Evolutionary conservation across 23 red algal genomes (phyloP), one percentile per base, ranked within the genome.

Genomic region (Chondrus crispus): DNA sequence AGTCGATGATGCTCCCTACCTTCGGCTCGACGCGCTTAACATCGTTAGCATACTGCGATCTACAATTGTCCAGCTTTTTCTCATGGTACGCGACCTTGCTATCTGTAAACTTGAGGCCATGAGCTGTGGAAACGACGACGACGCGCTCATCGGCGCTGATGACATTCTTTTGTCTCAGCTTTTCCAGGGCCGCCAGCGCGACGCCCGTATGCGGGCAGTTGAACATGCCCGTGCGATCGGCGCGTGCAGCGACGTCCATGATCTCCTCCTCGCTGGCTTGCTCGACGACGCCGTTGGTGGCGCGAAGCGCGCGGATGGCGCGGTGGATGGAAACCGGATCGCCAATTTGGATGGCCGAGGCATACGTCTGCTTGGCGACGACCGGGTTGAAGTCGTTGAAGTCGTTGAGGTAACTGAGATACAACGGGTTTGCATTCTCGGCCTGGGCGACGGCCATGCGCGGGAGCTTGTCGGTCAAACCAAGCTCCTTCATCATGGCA

Each of bases 161-260:
- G 32, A 88, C 47, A 39, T 91, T 90, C 19, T 93, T 84, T 84
- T 74, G 85, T 44, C 83, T 80, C 50, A 99, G 58, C 74, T 99
- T 99, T 66, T 92, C 94, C n/a, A 99, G 88, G 18, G 91, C 97
- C 28, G 97, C 97, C 49, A 99, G 93, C 62, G 97, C 97, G 9
- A 99, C 97, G 11, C 97, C 97, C 40, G 97, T 99, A 76, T 99
- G 97, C 36, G 97, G 97, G 47, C 97, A 99, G 82, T 99, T 99
- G 66, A 99, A 99, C 97, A 99, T 99, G 11, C 97, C 97, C 43
- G 97, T 99, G 32, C 94, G 84, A 81, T 99, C 97, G 2, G 94
- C 97, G 22, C 89, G 87, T 30, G 97, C 97, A 20, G 88, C 90
- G 20, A 77, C 86, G 68, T 99, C 97, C 91, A 99, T 95, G 19